Conservation (phyloP, 805 yeast genomes). For the Kuraishia molischiana region DNA sequence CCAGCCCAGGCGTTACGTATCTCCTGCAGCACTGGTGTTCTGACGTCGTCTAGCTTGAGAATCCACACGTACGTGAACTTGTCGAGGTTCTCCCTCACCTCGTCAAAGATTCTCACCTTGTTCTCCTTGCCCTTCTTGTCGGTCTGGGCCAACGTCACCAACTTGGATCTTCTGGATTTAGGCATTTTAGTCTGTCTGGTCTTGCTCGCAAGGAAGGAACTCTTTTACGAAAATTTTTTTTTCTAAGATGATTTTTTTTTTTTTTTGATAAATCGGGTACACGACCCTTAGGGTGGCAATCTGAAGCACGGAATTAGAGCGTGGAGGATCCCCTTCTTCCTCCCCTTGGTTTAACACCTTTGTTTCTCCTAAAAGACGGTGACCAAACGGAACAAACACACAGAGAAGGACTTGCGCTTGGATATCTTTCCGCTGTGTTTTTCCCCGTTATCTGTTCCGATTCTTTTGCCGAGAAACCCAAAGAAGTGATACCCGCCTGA, state of each 20-base stretch:
- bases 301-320: too few species aligned
- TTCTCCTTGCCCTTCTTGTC: constrained; percentile 93
- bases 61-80: constrained; percentile 75
- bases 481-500: too few species aligned
- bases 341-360: too few species aligned
- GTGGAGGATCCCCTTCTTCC: too few species aligned
- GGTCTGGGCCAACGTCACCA: constrained; percentile 91
- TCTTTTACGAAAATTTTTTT: not conserved
- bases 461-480: too few species aligned
- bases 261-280: too few species aligned
- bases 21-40: constrained; percentile 92
- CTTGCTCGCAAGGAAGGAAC: not conserved
- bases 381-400: too few species aligned
- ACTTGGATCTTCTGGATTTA: constrained; percentile 93
- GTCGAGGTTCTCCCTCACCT: constrained; percentile 76
- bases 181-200: constrained; percentile 81
- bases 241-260: too few species aligned
- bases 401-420: too few species aligned
- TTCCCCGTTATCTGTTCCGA: too few species aligned
- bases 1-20: constrained; percentile 91
- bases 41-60: constrained; percentile 78
- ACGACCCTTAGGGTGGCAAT: not conserved
- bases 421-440: too few species aligned
- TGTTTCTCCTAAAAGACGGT: too few species aligned
- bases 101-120: constrained; percentile 86